These are phyloP conservation scores for Danielia oregonensis DNA, from an alignment of 805 yeast genomes.

Conservation along the genomic window DNA sequence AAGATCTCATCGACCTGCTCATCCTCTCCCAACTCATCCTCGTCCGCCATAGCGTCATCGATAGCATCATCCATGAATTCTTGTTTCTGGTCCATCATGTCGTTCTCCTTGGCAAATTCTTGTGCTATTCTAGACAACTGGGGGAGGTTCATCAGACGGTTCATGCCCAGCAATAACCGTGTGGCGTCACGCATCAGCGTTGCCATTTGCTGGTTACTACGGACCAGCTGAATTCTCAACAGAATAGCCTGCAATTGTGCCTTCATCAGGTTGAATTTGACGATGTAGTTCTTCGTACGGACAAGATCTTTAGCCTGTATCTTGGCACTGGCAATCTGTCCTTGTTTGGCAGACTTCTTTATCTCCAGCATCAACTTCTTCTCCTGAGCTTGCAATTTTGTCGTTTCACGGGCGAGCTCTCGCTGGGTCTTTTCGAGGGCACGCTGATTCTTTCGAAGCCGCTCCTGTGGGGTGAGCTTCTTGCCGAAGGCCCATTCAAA, in stretches of 20 bases:
- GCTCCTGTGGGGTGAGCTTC: constrained; percentile 89
- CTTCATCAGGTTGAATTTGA: constrained; percentile 88
- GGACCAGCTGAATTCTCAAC: constrained; percentile 83
- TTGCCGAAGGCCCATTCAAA: constrained; percentile 97
- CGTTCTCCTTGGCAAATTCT: constrained; percentile 93
- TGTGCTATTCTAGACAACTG: constrained; percentile 84
- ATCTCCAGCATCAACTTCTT: constrained; percentile 82
- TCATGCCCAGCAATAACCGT: constrained; percentile 78
- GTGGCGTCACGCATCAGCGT: constrained; percentile 94
- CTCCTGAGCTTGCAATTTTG: constrained; percentile 86
- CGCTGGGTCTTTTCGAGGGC: constrained; percentile 93
- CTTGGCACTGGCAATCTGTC: constrained; percentile 85
- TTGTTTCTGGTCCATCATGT: constrained; percentile 96
- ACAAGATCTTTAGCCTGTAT: constrained; percentile 95
- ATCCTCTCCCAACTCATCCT: constrained; percentile 67
- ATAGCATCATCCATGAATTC: constrained; percentile 98
- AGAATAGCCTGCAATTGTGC: constrained; percentile 95
- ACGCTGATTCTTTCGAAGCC: constrained; percentile 91
- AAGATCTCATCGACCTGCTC: constrained; percentile 91
- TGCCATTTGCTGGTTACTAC: constrained; percentile 94
- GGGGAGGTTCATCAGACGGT: constrained; percentile 85
- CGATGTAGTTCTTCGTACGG: constrained; percentile 77
- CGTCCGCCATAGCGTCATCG: constrained; percentile 93
- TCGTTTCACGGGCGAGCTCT: constrained; percentile 84
- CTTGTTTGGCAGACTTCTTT: constrained; percentile 85